These are phyloP conservation scores for Penicillium salamii DNA, from an alignment of 495 filamentous ascomycete genomes.

Conservation along the genomic window DNA sequence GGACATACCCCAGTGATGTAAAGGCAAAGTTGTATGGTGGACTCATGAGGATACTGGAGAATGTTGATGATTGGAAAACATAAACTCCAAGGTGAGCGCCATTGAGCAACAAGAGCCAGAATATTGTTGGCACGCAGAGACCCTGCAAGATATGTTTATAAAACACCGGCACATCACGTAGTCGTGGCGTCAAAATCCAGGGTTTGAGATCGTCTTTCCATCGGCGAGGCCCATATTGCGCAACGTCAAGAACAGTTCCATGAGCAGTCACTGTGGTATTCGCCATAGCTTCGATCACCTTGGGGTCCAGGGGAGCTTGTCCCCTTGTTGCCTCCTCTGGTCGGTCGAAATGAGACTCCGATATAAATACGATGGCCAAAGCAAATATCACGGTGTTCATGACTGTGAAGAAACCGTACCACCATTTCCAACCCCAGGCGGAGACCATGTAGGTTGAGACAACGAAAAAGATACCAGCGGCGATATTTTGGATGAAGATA, in stretches of 20 bases:
- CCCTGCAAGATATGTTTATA: slow-evolving; percentile 22
- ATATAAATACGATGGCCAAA: slow-evolving; percentile 10
- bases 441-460: slow-evolving; percentile 16
- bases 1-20: slow-evolving; percentile 19
- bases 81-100: slow-evolving; percentile 22
- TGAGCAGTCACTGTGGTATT: neutral
- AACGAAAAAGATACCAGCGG: slow-evolving; percentile 15
- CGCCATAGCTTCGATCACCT: neutral
- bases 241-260: neutral
- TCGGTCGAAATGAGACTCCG: slow-evolving; percentile 15
- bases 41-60: slow-evolving; percentile 12
- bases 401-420: slow-evolving; percentile 22
- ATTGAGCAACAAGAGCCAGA: slow-evolving; percentile 24
- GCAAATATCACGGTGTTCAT: slow-evolving; percentile 12
- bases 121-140: slow-evolving; percentile 16
- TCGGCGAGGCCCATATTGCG: slow-evolving; percentile 13
- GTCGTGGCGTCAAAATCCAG: slow-evolving; percentile 3
- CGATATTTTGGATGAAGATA: slow-evolving; percentile 17
- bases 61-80: slow-evolving; percentile 20
- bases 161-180: slow-evolving; percentile 11
- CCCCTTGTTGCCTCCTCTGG: slow-evolving; percentile 7
- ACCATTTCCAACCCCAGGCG: slow-evolving; percentile 21
- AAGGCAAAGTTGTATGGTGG: slow-evolving; percentile 19
- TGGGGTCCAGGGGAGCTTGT: neutral
- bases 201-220: slow-evolving; percentile 14